A percentile compares a stretch with the other conserved stretches of the same genome.
phyloP scores from a whole-genome alignment of 163 green algal genomes.

The Scenedesmus sp. region DNA sequence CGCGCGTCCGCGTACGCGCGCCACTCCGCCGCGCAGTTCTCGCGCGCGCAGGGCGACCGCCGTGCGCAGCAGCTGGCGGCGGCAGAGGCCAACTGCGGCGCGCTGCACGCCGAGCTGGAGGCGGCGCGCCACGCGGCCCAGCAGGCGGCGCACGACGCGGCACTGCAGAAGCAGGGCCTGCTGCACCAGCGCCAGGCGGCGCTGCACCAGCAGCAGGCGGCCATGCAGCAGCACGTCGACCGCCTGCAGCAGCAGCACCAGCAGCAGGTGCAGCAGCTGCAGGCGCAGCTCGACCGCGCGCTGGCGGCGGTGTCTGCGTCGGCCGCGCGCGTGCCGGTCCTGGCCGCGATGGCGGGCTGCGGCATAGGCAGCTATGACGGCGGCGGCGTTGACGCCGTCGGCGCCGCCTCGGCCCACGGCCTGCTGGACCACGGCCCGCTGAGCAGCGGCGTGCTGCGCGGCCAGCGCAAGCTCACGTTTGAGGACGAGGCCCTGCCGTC shows the following conservation, averaged over 20 bases:
- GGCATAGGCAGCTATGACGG: not conserved
- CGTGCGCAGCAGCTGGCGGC: conserved; percentile 36
- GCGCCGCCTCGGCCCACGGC: too few relatives aligned
- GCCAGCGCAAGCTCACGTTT: too few relatives aligned
- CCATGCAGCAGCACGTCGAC: conserved; percentile 18
- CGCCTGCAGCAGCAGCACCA: conserved; percentile 22
- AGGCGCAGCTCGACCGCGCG: not conserved
- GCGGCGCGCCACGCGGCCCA: conserved; percentile 1
- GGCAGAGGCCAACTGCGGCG: not conserved
- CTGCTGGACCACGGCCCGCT: too few relatives aligned
- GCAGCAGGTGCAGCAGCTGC: not conserved
- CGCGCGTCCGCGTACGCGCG: not conserved
- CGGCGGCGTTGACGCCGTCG: not conserved
- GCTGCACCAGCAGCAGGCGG: not conserved
- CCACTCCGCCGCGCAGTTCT: not conserved
- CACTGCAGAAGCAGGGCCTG: too few relatives aligned
- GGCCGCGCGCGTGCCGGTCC: not conserved
- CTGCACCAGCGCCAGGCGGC: not conserved
- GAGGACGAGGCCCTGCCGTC: too few relatives aligned
- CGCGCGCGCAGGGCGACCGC: conserved; percentile 1
- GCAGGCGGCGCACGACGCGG: not conserved
- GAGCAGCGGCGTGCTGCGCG: not conserved
- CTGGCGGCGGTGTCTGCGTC: not conserved
- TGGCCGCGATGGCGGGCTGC: not conserved
- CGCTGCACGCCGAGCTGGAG: conserved; percentile 11